Evolutionary conservation across 495 filamentous ascomycete species (phyloP).

Genomic region (Talaromyces wortmannii): DNA sequence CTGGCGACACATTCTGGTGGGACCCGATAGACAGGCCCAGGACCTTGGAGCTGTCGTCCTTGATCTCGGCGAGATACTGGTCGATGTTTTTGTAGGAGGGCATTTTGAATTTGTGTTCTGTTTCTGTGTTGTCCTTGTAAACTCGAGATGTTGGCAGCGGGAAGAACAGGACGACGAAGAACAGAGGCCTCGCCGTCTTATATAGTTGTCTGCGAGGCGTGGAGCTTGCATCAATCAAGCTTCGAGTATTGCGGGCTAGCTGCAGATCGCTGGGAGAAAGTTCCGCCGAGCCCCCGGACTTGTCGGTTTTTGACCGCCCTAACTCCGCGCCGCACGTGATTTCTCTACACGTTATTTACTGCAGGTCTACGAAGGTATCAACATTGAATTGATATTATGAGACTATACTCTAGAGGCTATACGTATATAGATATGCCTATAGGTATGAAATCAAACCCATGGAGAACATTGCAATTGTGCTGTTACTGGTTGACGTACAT

Average conservation of each 20-base stretch:
- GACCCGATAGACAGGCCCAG: slow-evolving; percentile 20
- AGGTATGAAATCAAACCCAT: too few relatives aligned
- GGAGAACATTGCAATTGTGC: too few relatives aligned
- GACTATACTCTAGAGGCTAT: too few relatives aligned
- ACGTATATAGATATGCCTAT: too few relatives aligned
- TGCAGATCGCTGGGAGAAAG: neutral
- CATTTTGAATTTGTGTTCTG: slow-evolving; percentile 14
- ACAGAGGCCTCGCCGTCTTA: neutral
- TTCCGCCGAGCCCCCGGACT: neutral
- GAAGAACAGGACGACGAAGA: neutral
- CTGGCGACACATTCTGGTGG: slow-evolving; percentile 19
- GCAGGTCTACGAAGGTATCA: too few relatives aligned
- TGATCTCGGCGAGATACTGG: slow-evolving; percentile 20
- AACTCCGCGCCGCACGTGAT: too few relatives aligned
- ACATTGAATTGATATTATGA: too few relatives aligned
- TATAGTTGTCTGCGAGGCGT: too few relatives aligned
- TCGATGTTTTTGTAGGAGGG: slow-evolving; percentile 21
- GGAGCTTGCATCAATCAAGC: too few relatives aligned
- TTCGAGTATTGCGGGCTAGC: neutral
- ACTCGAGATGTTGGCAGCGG: neutral
- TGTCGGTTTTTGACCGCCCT: neutral
- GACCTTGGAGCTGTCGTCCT: slow-evolving; percentile 24
- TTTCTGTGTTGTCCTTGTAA: neutral
- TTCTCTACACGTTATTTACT: too few relatives aligned
- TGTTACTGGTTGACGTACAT: too few relatives aligned